Conservation (phyloP, 192 early-diverging fungal genomes). For the Umbelopsis vinacea region DNA sequence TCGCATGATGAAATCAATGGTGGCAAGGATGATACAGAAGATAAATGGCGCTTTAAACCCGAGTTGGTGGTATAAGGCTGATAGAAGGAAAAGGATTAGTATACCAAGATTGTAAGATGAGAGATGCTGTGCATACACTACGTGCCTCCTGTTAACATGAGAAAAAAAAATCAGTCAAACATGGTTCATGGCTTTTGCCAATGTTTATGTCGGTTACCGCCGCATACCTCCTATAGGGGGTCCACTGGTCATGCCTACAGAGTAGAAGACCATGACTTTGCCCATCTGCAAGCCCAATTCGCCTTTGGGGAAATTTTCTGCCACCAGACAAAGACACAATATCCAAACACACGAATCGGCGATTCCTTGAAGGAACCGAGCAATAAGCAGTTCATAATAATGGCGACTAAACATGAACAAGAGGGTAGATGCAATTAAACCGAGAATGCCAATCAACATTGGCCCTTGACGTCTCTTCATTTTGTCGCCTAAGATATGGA, state of each 20-base stretch:
- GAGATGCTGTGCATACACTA: no score
- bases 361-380: slow-evolving; percentile 29
- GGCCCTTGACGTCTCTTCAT: slow-evolving; percentile 30
- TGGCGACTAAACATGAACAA: slow-evolving; percentile 32
- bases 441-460: slow-evolving; percentile 43
- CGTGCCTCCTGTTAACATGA: slow-evolving; percentile 7
- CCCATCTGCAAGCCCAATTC: slow-evolving; percentile 50
- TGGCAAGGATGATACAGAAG: slow-evolving; percentile 43
- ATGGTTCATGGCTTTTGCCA: not conserved
- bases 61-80: slow-evolving; percentile 43
- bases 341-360: slow-evolving; percentile 36
- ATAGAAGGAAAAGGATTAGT: slow-evolving; percentile 1
- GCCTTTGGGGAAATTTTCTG: slow-evolving; percentile 46
- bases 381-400: slow-evolving; percentile 30
- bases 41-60: slow-evolving; percentile 50
- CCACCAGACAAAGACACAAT: slow-evolving; percentile 38
- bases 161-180: no score
- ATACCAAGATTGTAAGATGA: no score
- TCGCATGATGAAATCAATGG: slow-evolving; percentile 45
- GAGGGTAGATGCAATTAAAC: slow-evolving; percentile 17
- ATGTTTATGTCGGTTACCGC: not conserved
- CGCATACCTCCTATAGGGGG: slow-evolving; percentile 44
- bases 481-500: slow-evolving; percentile 26
- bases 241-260: slow-evolving; percentile 48
- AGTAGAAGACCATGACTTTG: slow-evolving; percentile 46